These are phyloP conservation scores for Neostapfia colusana DNA, from an alignment of 176 grass and related monocot species.

Conservation along the genomic window DNA sequence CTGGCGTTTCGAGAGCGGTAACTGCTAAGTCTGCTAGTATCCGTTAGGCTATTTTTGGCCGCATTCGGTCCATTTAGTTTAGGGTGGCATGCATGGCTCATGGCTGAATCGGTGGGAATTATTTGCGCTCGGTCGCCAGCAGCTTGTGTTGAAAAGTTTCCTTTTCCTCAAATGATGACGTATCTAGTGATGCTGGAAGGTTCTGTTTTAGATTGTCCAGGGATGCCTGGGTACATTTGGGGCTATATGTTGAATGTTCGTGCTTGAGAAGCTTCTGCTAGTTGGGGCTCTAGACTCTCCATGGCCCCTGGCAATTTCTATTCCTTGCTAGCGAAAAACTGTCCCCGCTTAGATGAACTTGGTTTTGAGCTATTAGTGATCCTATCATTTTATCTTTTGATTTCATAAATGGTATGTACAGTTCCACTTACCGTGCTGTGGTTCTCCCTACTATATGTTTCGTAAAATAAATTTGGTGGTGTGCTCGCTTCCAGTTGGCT, in stretches of 20 bases:
- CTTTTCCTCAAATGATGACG: neutral
- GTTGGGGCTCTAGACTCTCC: slow-evolving; percentile 16
- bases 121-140: neutral
- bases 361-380: neutral
- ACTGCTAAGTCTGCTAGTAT: neutral
- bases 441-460: slow-evolving; percentile 1
- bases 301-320: neutral
- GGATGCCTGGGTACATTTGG: neutral
- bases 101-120: slow-evolving; percentile 1
- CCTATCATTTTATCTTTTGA: neutral
- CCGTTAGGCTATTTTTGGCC: slow-evolving; percentile 7
- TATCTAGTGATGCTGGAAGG: neutral
- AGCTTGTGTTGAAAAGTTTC: neutral
- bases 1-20: neutral
- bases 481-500: neutral
- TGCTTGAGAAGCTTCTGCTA: neutral
- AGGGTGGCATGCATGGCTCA: neutral
- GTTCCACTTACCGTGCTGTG: neutral
- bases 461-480: neutral
- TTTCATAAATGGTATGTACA: neutral
- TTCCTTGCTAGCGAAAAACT: slow-evolving; percentile 28
- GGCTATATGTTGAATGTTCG: neutral
- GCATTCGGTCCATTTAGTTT: slow-evolving; percentile 1
- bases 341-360: neutral
- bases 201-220: neutral